These are phyloP conservation scores for Sphagnum fallax DNA, from an alignment of 228 moss, liverwort and hornwort species.

Conservation along the genomic window DNA sequence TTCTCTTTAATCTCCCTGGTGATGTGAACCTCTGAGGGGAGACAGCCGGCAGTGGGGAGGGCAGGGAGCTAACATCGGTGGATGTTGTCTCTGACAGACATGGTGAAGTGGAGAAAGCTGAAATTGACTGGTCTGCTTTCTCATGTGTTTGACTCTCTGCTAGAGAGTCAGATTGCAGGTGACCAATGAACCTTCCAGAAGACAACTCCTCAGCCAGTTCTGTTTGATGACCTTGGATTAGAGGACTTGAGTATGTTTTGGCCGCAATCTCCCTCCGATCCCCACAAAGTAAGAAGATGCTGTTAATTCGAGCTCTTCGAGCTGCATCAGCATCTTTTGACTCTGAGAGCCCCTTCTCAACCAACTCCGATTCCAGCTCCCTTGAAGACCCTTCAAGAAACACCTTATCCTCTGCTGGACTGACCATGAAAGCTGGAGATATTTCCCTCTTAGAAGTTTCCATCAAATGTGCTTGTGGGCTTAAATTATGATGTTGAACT, in stretches of 20 bases:
- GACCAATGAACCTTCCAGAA: conserved; percentile 11
- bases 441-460: neutral
- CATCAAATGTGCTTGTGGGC: neutral
- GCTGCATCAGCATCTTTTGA: conserved; percentile 61
- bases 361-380: conserved; percentile 15
- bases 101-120: conserved; percentile 44
- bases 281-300: conserved; percentile 83
- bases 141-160: conserved; percentile 35
- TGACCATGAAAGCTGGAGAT: neutral
- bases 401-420: conserved; percentile 6
- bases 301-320: conserved; percentile 85
- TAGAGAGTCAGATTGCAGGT: neutral
- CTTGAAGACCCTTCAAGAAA: conserved; percentile 5
- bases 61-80: conserved; percentile 48
- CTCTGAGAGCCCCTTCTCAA: conserved; percentile 30
- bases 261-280: conserved; percentile 68
- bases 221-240: conserved; percentile 7
- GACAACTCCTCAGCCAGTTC: conserved; percentile 10
- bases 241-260: conserved; percentile 14
- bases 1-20: conserved; percentile 25
- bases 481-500: neutral
- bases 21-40: conserved; percentile 42
- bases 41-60: conserved; percentile 57
- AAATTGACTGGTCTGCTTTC: conserved; percentile 17
- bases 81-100: conserved; percentile 35